Conservation (phyloP, 2,329 filamentous ascomycete species). For the Colletotrichum sp. region DNA sequence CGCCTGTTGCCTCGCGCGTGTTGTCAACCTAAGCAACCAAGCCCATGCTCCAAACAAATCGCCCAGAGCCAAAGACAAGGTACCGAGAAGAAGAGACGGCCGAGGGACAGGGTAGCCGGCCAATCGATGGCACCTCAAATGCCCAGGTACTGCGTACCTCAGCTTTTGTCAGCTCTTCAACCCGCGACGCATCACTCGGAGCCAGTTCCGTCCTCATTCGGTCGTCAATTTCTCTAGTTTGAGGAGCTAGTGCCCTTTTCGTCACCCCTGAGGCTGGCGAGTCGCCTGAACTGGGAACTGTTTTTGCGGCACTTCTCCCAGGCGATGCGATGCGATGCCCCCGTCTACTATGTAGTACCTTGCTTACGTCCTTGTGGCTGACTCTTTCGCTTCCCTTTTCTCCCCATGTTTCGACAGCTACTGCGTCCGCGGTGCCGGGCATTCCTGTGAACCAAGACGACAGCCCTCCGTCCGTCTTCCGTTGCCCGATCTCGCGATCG, state of each 20-base stretch:
- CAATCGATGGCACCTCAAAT: neutral
- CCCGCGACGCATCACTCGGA: conserved; percentile 6
- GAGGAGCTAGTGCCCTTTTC: conserved; percentile 3
- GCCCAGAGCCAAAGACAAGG: neutral
- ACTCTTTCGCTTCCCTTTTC: neutral
- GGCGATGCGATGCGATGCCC: neutral
- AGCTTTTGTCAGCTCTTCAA: conserved; percentile 1
- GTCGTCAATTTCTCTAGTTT: conserved; percentile 1
- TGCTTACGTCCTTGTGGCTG: conserved; percentile 6
- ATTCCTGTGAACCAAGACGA: neutral
- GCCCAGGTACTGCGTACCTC: neutral
- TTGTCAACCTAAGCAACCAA: neutral
- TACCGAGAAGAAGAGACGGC: neutral
- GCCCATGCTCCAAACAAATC: neutral
- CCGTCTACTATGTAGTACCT: neutral
- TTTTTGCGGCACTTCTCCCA: conserved; percentile 3
- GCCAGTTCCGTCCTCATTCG: conserved; percentile 18
- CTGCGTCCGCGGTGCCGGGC: neutral
- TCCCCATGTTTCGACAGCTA: neutral
- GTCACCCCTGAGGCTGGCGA: conserved; percentile 13
- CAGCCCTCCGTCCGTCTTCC: neutral
- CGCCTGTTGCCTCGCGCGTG: neutral
- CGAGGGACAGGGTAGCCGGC: neutral
- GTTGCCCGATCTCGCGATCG: neutral
- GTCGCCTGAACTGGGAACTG: conserved; percentile 10